Evolutionary conservation across 208 protist genomes (phyloP).

Genomic region (Leishmania amazonensis): DNA sequence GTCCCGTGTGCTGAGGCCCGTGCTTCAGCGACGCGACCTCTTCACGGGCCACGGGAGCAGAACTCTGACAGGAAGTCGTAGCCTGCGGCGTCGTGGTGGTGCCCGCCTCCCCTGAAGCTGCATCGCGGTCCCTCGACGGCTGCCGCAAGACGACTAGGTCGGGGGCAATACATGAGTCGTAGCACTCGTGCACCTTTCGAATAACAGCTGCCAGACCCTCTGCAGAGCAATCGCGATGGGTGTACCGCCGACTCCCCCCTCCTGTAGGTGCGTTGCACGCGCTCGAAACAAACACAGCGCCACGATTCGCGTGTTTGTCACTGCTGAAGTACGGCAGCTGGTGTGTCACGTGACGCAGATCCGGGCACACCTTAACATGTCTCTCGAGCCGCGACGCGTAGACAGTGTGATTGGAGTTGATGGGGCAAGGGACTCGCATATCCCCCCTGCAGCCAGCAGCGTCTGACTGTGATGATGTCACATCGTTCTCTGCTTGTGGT

Average conservation of each 20-base stretch:
- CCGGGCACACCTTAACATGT: constrained; percentile 74
- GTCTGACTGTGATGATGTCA: not conserved
- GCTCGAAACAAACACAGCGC: constrained; percentile 5
- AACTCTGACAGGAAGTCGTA: not conserved
- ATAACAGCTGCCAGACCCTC: constrained; percentile 28
- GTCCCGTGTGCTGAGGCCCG: constrained; percentile 57
- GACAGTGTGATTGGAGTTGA: constrained; percentile 81
- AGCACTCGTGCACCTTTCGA: constrained; percentile 24
- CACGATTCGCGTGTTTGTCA: constrained; percentile 48
- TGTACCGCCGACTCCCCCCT: not conserved
- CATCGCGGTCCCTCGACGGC: not conserved
- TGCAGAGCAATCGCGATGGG: constrained; percentile 26
- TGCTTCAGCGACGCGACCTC: constrained; percentile 55
- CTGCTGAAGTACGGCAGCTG: constrained; percentile 56
- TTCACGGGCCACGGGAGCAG: not conserved
- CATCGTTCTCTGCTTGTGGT: not conserved
- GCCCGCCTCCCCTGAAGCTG: not conserved
- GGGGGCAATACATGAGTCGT: constrained; percentile 20
- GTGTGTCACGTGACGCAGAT: constrained; percentile 52
- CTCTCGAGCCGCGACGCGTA: constrained; percentile 57
- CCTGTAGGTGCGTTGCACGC: not conserved
- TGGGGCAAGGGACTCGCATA: constrained; percentile 67
- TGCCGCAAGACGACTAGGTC: constrained; percentile 24
- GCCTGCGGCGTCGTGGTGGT: not conserved
- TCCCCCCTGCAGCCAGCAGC: not conserved